Conservation (phyloP, 2,329 filamentous ascomycete species). For the Graphiopsis chlorocephala region DNA sequence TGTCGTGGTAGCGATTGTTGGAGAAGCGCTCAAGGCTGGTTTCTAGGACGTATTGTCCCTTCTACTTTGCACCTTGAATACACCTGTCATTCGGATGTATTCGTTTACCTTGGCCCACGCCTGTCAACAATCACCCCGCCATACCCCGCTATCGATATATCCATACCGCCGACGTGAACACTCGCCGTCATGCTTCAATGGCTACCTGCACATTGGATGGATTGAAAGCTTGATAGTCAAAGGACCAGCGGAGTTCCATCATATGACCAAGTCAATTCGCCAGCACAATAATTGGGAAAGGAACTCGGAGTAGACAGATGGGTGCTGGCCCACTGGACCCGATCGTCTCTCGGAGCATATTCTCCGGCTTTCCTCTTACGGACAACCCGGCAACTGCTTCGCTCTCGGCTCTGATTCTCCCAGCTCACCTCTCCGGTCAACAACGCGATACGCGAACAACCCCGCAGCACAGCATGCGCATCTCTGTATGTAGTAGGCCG, state of each 20-base stretch:
- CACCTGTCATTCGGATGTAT: background rate
- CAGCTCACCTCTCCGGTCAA: background rate
- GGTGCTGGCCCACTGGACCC: background rate
- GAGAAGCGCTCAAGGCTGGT: background rate
- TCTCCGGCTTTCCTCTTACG: background rate
- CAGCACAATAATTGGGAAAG: background rate
- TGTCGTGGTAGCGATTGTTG: background rate
- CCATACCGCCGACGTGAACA: background rate
- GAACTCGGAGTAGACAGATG: background rate
- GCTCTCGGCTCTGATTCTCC: background rate
- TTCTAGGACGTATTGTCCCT: background rate
- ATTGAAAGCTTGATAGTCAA: background rate
- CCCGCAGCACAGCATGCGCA: constrained; percentile 13
- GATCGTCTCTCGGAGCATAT: background rate
- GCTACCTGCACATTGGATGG: background rate
- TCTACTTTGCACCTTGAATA: background rate
- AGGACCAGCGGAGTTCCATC: no score
- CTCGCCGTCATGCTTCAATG: background rate
- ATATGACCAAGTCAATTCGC: background rate
- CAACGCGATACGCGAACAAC: background rate
- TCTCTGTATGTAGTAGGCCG: constrained; percentile 16
- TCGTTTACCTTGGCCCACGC: background rate
- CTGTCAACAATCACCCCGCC: constrained; percentile 1
- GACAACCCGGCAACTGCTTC: background rate
- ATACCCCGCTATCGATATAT: constrained; percentile 3